phyloP scores from a whole-genome alignment of 352 stramenopile species.

The Albugo laibachii region DNA sequence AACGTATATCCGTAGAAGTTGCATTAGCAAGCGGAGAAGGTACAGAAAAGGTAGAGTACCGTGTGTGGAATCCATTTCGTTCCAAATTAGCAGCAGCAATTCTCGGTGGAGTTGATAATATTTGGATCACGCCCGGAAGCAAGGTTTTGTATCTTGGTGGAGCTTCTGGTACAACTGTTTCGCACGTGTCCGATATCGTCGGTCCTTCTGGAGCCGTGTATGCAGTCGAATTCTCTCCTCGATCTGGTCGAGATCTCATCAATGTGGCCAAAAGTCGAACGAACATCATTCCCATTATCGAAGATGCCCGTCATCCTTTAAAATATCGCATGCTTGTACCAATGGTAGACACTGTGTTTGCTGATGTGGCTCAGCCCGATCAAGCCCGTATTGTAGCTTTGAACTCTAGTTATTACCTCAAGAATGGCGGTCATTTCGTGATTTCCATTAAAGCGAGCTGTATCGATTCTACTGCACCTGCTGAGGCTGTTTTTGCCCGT shows the following conservation, averaged over 20 bases:
- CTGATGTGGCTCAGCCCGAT: constrained; percentile 98
- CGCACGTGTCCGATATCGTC: constrained; percentile 98
- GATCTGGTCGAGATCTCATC: constrained; percentile 95
- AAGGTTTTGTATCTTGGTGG: constrained; percentile 99
- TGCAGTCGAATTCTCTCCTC: constrained; percentile 98
- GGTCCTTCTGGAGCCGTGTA: constrained; percentile 94
- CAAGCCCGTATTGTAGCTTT: constrained; percentile 98
- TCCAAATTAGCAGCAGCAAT: constrained; percentile 98
- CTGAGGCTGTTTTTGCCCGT: constrained; percentile 94
- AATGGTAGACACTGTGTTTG: constrained; percentile 98
- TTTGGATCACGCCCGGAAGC: constrained; percentile 93
- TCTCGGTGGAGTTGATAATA: constrained; percentile 97
- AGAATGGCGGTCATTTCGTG: constrained; percentile 98
- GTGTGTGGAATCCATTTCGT: constrained; percentile 99
- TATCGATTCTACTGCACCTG: constrained; percentile 96
- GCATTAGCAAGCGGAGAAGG: constrained; percentile 73
- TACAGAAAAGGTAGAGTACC: constrained; percentile 97
- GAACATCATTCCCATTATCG: constrained; percentile 99
- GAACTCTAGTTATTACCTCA: constrained; percentile 98
- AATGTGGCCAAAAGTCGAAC: constrained; percentile 98
- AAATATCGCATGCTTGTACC: constrained; percentile 98
- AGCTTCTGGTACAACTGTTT: constrained; percentile 96
- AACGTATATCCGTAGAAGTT: constrained; percentile 96
- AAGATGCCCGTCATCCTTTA: constrained; percentile 94
- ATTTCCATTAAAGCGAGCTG: constrained; percentile 99